These are phyloP conservation scores for Plantago ovata DNA, from an alignment of 257 asterid genomes.

Conservation along the genomic window DNA sequence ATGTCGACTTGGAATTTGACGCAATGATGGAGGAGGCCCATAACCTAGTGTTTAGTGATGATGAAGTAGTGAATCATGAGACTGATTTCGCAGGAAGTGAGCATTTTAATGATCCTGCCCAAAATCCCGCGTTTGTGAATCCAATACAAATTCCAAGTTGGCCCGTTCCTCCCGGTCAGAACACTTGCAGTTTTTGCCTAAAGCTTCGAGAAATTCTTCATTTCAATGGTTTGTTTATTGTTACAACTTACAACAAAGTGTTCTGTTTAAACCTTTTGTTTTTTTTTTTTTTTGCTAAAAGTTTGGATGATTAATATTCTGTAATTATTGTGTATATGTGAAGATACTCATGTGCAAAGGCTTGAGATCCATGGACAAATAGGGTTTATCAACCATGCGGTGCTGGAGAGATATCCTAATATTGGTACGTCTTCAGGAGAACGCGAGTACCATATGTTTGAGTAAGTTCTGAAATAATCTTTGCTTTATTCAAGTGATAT, in stretches of 20 bases:
- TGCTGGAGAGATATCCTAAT: conserved; percentile 34
- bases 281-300: not conserved
- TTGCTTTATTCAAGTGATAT: not conserved
- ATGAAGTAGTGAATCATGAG: not conserved
- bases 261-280: no score
- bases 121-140: conserved; percentile 28
- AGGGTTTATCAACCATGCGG: conserved; percentile 56
- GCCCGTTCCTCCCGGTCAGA: conserved; percentile 41
- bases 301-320: not conserved
- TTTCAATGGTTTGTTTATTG: conserved; percentile 39
- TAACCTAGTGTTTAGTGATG: conserved; percentile 15
- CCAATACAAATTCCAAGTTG: conserved; percentile 33
- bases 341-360: conserved; percentile 40
- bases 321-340: not conserved
- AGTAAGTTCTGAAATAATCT: conserved; percentile 37
- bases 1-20: not conserved
- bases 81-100: conserved; percentile 20
- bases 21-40: conserved; percentile 13
- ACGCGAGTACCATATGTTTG: conserved; percentile 42
- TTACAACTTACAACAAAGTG: no score
- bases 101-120: not conserved
- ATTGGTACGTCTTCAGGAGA: conserved; percentile 24
- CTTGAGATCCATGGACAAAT: conserved; percentile 65
- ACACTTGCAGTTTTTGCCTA: conserved; percentile 50
- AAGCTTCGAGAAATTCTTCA: conserved; percentile 54